Percentiles rank a stretch among this genome's conserved stretches.
Conservation (phyloP, 768 basidiomycete species). For the Boletus subparvulus region DNA sequence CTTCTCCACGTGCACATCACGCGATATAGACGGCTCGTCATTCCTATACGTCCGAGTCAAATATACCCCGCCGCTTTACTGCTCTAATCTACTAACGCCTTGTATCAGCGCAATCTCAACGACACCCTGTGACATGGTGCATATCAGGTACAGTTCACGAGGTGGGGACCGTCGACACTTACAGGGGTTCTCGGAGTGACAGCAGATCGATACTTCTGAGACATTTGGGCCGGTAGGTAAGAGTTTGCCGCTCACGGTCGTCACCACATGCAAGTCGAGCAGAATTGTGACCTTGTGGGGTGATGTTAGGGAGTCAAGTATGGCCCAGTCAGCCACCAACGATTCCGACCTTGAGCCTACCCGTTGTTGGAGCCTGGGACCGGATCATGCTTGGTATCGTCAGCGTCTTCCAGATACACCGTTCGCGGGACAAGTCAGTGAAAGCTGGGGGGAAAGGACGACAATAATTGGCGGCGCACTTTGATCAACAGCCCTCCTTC, state of each 20-base stretch:
- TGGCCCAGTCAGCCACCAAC: too few relatives aligned
- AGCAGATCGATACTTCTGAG: slow-evolving; percentile 57
- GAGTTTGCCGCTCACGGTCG: slow-evolving; percentile 43
- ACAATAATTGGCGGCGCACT: too few relatives aligned
- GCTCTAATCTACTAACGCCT: slow-evolving; percentile 53
- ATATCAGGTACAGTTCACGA: background rate
- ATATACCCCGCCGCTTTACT: slow-evolving; percentile 38
- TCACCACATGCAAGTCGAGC: slow-evolving; percentile 44
- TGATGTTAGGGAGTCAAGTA: background rate
- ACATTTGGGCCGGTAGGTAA: slow-evolving; percentile 46
- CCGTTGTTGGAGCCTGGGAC: slow-evolving; percentile 44
- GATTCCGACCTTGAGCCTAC: slow-evolving; percentile 29
- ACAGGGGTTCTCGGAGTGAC: slow-evolving; percentile 65
- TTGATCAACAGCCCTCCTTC: slow-evolving; percentile 59
- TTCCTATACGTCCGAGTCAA: too few relatives aligned
- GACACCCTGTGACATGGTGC: slow-evolving; percentile 41
- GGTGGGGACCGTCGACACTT: slow-evolving; percentile 17
- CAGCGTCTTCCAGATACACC: slow-evolving; percentile 31
- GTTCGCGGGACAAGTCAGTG: slow-evolving; percentile 22
- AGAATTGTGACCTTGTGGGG: slow-evolving; percentile 43
- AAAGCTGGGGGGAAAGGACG: too few relatives aligned
- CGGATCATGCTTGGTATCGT: slow-evolving; percentile 33
- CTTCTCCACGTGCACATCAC: too few relatives aligned
- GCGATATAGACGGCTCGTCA: too few relatives aligned
- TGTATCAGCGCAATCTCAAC: slow-evolving; percentile 49